Conservation (phyloP, 208 protist genomes). For the Tritrichomonas foetus region DNA sequence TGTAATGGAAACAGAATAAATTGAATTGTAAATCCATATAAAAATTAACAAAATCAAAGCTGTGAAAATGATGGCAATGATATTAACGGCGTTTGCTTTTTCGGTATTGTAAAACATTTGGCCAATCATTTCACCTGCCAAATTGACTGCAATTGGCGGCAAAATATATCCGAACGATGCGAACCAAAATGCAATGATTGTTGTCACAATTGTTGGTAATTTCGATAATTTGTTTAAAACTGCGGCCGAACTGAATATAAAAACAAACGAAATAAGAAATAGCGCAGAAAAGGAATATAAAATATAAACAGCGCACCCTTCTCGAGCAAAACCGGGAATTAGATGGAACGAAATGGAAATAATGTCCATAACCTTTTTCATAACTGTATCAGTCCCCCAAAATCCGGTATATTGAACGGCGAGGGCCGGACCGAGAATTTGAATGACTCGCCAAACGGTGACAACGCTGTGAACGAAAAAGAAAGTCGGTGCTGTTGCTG, state of each 20-base stretch:
- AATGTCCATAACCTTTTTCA: neutral
- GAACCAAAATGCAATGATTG: neutral
- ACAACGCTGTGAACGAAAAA: neutral
- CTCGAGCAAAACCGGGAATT: no score
- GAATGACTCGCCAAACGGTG: neutral
- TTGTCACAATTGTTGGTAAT: neutral
- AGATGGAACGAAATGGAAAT: neutral
- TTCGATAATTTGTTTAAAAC: neutral
- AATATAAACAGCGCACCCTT: no score
- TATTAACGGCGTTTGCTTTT: neutral
- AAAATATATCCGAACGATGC: neutral
- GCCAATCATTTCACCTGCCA: neutral
- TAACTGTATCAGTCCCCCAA: neutral
- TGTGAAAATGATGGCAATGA: neutral
- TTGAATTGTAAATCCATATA: neutral
- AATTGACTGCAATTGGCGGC: neutral
- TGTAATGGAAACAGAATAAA: neutral
- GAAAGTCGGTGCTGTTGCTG: neutral
- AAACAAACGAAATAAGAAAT: no score
- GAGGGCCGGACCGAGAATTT: neutral
- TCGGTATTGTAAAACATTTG: neutral
- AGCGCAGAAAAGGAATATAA: no score
- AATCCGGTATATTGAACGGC: neutral
- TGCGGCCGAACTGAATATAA: no score
- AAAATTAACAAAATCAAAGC: neutral